Percentiles rank a stretch among this genome's conserved stretches.
These are phyloP conservation scores for Globisporangium sylvaticum DNA, from an alignment of 352 stramenopile genomes.

Conservation along the genomic window DNA sequence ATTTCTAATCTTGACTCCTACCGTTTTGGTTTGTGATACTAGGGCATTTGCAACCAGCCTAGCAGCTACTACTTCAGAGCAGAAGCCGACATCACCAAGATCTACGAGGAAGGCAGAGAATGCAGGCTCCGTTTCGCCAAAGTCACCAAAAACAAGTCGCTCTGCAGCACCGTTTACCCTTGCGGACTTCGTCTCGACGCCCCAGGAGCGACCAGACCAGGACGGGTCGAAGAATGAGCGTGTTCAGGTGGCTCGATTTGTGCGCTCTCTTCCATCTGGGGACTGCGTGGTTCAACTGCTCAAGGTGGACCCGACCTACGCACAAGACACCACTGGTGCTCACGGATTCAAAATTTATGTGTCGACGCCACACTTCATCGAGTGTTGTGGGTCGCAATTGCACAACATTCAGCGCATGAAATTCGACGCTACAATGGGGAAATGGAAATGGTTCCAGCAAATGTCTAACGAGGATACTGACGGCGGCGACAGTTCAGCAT, in stretches of 20 bases:
- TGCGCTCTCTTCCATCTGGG: constrained; percentile 22
- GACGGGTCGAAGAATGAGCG: constrained; percentile 17
- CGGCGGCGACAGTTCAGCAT: not conserved
- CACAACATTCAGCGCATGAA: constrained; percentile 32
- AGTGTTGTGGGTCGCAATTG: constrained; percentile 33
- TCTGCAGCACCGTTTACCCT: not conserved
- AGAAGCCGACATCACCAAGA: not conserved
- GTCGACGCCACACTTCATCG: constrained; percentile 37
- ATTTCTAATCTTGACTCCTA: not conserved
- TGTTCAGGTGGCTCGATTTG: constrained; percentile 39
- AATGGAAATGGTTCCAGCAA: constrained; percentile 22
- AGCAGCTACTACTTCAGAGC: not conserved
- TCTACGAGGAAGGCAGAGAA: not conserved
- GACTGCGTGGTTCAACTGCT: constrained; percentile 38
- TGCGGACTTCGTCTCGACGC: not conserved
- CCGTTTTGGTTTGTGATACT: not conserved
- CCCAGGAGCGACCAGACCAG: not conserved
- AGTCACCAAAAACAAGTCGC: not conserved
- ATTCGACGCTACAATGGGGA: constrained; percentile 22
- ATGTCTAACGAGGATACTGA: not conserved
- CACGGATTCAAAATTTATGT: constrained; percentile 19
- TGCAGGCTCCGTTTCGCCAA: not conserved
- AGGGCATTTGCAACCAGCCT: not conserved
- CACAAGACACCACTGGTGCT: constrained; percentile 11
- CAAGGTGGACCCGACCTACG: constrained; percentile 16